These are phyloP conservation scores for Ascochyta lentis DNA, from an alignment of 2,329 filamentous ascomycete species.

Conservation along the genomic window DNA sequence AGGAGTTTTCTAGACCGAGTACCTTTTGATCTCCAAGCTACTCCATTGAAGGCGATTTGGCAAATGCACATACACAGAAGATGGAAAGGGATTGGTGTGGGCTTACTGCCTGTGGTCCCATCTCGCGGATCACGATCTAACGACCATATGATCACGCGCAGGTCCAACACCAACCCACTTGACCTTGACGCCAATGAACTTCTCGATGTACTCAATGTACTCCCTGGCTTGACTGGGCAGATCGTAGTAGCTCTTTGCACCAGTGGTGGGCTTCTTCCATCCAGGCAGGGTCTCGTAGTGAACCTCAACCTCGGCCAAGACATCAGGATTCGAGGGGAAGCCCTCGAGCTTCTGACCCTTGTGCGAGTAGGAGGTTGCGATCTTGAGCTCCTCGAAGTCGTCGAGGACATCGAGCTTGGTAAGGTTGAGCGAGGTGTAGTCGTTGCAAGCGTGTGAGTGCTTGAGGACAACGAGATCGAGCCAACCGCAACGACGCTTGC, in stretches of 20 bases:
- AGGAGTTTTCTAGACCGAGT: not conserved
- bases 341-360: slow-evolving; percentile 63
- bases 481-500: slow-evolving; percentile 68
- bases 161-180: slow-evolving; percentile 73
- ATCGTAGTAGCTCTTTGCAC: slow-evolving; percentile 65
- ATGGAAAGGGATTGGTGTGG: slow-evolving; percentile 1
- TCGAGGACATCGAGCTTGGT: slow-evolving; percentile 76
- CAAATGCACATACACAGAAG: slow-evolving; percentile 5
- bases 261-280: slow-evolving; percentile 71
- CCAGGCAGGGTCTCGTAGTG: slow-evolving; percentile 73
- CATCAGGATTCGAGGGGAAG: slow-evolving; percentile 69
- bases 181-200: slow-evolving; percentile 67
- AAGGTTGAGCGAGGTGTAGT: slow-evolving; percentile 70
- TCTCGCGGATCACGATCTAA: slow-evolving; percentile 48
- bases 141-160: slow-evolving; percentile 69
- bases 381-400: slow-evolving; percentile 75
- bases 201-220: slow-evolving; percentile 73
- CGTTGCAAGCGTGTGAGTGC: slow-evolving; percentile 69
- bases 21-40: not conserved
- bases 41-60: not conserved
- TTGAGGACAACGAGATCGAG: slow-evolving; percentile 73
- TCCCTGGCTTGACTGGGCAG: slow-evolving; percentile 69
- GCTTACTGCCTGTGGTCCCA: slow-evolving; percentile 11
- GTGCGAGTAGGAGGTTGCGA: slow-evolving; percentile 73
- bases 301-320: slow-evolving; percentile 66